A percentile compares a stretch with the other conserved stretches of the same genome.
Conservation (phyloP, 2,329 filamentous ascomycete genomes). For the Ceratocystis alfenasii region DNA sequence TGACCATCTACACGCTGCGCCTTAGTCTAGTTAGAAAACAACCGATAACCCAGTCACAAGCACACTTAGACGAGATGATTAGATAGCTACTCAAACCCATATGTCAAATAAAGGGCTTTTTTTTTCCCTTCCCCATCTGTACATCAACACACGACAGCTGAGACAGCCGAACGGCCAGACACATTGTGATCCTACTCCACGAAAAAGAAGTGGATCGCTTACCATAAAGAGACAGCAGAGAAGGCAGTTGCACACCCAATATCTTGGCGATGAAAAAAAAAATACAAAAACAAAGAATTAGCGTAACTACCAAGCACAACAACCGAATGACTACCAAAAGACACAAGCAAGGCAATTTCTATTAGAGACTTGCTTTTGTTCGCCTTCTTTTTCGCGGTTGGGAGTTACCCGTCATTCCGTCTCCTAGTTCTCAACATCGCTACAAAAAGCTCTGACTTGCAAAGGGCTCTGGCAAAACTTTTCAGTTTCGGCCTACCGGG, state of each 20-base stretch:
- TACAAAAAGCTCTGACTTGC: slow-evolving; percentile 4
- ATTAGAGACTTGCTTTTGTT: not conserved
- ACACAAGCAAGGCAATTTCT: not conserved
- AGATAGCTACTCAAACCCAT: no score
- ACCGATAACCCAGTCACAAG: no score
- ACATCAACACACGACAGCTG: not conserved
- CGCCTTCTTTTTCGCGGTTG: not conserved
- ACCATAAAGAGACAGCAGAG: not conserved
- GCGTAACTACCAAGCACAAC: not conserved
- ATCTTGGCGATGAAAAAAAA: not conserved
- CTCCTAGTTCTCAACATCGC: not conserved
- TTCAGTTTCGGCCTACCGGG: slow-evolving; percentile 5
- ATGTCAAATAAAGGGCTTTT: no score
- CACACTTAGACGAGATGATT: no score
- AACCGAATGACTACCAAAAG: not conserved
- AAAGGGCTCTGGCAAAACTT: not conserved
- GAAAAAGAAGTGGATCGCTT: not conserved
- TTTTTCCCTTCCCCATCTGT: not conserved
- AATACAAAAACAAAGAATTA: not conserved
- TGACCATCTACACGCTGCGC: not conserved
- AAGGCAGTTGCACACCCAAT: not conserved
- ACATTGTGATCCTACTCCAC: not conserved
- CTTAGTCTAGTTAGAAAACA: no score
- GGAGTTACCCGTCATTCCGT: not conserved
- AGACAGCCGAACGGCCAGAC: not conserved